Percentiles rank a stretch among this genome's conserved stretches.
Conservation (phyloP, 306 rosid species). For the Lathyrus tuberosus region DNA sequence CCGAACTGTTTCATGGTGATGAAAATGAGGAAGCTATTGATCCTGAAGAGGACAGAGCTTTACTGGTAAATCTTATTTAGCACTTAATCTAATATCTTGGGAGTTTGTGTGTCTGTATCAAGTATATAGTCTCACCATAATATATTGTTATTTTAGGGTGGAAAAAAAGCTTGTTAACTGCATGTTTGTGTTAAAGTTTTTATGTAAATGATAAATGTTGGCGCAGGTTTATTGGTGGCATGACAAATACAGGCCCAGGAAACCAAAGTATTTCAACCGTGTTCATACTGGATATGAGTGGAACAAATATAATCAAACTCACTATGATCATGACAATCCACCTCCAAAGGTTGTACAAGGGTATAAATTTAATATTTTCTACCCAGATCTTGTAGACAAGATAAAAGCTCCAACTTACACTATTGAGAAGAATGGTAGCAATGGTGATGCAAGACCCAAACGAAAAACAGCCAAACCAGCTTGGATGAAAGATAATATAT, state of each 20-base stretch:
- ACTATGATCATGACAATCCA: slow-evolving; percentile 96
- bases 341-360: slow-evolving; percentile 98
- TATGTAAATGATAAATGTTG: slow-evolving; percentile 34
- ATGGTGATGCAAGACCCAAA: no score
- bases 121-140: neutral
- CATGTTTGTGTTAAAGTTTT: slow-evolving; percentile 4
- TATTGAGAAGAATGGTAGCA: slow-evolving; percentile 88
- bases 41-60: slow-evolving; percentile 89
- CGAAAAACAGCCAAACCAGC: no score
- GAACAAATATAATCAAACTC: slow-evolving; percentile 98
- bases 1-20: slow-evolving; percentile 79
- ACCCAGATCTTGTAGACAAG: slow-evolving; percentile 96
- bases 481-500: no score
- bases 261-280: slow-evolving; percentile 93
- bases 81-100: neutral
- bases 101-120: neutral
- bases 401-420: slow-evolving; percentile 77
- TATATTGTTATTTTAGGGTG: neutral
- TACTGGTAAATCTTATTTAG: slow-evolving; percentile 45
- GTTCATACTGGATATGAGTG: slow-evolving; percentile 97
- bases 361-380: slow-evolving; percentile 88
- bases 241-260: slow-evolving; percentile 93
- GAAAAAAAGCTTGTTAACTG: neutral
- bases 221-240: slow-evolving; percentile 98
- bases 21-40: slow-evolving; percentile 85